Percentiles rank a stretch among this genome's conserved stretches.
These are phyloP conservation scores for Suhomyces bokatorum DNA, from an alignment of 1,139 yeast genomes.

Conservation along the genomic window DNA sequence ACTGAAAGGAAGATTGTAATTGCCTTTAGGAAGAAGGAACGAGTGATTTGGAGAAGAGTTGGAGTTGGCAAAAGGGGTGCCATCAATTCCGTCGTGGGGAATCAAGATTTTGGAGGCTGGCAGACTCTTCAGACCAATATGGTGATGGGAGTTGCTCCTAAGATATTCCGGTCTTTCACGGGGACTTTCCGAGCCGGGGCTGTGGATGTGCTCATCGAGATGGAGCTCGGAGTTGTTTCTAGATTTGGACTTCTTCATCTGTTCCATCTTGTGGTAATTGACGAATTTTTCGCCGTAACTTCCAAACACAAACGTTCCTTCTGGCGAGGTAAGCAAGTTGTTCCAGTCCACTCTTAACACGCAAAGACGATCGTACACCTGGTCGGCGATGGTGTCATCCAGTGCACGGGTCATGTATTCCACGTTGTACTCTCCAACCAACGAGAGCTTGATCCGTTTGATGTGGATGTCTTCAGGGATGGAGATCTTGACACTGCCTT, in stretches of 20 bases:
- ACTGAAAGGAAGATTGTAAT: conserved; percentile 64
- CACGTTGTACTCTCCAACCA: conserved; percentile 55
- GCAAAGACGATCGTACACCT: conserved; percentile 50
- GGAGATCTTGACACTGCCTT: conserved; percentile 59
- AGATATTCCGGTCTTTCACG: conserved; percentile 19
- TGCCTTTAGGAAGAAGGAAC: conserved; percentile 61
- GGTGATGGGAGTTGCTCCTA: conserved; percentile 22
- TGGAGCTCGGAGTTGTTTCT: conserved; percentile 7
- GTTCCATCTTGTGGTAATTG: conserved; percentile 17
- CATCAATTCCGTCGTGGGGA: conserved; percentile 45
- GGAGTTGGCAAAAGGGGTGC: conserved; percentile 41
- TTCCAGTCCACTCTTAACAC: conserved; percentile 60
- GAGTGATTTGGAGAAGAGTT: conserved; percentile 28
- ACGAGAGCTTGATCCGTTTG: conserved; percentile 44
- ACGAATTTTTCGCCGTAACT: conserved; percentile 40
- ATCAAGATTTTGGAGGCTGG: conserved; percentile 17
- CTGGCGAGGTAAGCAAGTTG: conserved; percentile 49
- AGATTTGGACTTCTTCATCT: conserved; percentile 7
- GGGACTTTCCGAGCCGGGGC: not conserved
- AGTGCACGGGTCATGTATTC: conserved; percentile 51
- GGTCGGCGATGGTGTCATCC: conserved; percentile 37
- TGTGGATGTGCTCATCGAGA: conserved; percentile 3
- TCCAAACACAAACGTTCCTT: conserved; percentile 49
- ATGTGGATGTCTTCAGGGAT: conserved; percentile 53
- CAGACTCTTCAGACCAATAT: conserved; percentile 9